Percentiles rank a stretch among this genome's conserved stretches.
phyloP scores from a whole-genome alignment of 176 grass and related monocot species.

The Hordeum vulgare region MorexV3_pseudomolecules_assembly NC_058521.1:61238836-61239335 shows the following conservation, averaged over 20 bases:
- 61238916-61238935: constrained; percentile 75
- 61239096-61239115: neutral
- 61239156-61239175: neutral
- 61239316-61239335: neutral
- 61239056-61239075: neutral
- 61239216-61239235: neutral
- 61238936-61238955: constrained; percentile 32
- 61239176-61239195: neutral
- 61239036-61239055: neutral
- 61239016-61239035: neutral
- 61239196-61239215: neutral
- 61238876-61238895: constrained; percentile 21
- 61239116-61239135: neutral
- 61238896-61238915: constrained; percentile 1
- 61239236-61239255: neutral
- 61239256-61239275: neutral
- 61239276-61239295: neutral
- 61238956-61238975: neutral
- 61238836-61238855: neutral
- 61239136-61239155: neutral
- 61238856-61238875: constrained; percentile 12
- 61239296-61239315: neutral
- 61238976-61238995: neutral
- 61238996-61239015: neutral
- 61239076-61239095: neutral